Conservation (phyloP, 2,329 filamentous ascomycete species). For the Capronia coronata region DNA sequence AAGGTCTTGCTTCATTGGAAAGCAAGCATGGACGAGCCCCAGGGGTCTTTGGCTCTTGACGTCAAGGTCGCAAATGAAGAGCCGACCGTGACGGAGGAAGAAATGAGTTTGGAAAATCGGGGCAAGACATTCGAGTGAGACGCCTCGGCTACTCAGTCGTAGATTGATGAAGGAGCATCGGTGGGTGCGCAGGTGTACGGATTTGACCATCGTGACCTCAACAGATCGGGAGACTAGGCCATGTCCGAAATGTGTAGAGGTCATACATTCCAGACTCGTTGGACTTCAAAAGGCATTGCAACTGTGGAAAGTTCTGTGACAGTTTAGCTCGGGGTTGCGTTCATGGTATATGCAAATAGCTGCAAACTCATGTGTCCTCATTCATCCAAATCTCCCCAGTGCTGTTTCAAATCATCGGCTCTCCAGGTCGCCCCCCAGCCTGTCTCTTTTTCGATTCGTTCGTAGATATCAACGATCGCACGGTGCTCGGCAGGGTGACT, state of each 20-base stretch:
- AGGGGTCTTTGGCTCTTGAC: background rate
- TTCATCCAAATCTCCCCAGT: slow-evolving; percentile 43
- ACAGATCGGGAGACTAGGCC: too few relatives aligned
- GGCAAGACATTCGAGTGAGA: background rate
- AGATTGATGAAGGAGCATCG: too few relatives aligned
- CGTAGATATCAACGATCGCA: slow-evolving; percentile 39
- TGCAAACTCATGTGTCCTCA: too few relatives aligned
- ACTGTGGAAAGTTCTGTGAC: too few relatives aligned
- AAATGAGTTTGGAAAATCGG: background rate
- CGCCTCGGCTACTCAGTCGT: too few relatives aligned
- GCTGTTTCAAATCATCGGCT: slow-evolving; percentile 47
- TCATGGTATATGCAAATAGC: too few relatives aligned
- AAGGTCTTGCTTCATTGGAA: background rate
- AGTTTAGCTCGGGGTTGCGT: too few relatives aligned
- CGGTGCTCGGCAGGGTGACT: slow-evolving; percentile 44
- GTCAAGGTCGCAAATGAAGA: background rate
- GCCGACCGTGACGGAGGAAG: background rate
- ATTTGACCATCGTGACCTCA: too few relatives aligned
- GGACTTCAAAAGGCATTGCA: too few relatives aligned
- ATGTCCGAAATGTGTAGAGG: too few relatives aligned
- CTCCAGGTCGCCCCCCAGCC: slow-evolving; percentile 52
- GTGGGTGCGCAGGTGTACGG: too few relatives aligned
- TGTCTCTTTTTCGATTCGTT: slow-evolving; percentile 47
- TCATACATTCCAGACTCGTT: too few relatives aligned
- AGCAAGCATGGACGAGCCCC: background rate